phyloP scores from a whole-genome alignment of 2,329 filamentous ascomycete genomes.

The Claviceps sp. region DNA sequence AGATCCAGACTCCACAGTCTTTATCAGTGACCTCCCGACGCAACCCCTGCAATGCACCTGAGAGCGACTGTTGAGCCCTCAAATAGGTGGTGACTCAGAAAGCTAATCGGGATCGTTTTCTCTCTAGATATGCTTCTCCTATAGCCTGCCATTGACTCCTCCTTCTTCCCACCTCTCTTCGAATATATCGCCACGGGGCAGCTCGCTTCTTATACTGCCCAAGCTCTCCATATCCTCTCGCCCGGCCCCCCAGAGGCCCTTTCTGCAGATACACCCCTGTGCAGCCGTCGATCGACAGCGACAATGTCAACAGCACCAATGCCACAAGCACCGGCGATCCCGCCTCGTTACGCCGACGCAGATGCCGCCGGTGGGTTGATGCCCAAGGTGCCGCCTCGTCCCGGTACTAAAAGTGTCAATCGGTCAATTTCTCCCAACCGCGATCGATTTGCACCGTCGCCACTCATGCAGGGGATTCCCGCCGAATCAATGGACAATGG shows the following conservation, averaged over 20 bases:
- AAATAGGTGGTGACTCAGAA: not conserved
- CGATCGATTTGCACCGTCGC: constrained; percentile 72
- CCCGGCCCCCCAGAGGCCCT: too few relatives aligned
- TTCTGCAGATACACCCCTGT: not conserved
- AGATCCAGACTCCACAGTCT: not conserved
- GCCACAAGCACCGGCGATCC: constrained; percentile 38
- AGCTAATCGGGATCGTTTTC: not conserved
- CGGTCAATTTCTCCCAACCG: constrained; percentile 66
- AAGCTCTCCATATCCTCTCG: not conserved
- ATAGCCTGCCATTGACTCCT: not conserved
- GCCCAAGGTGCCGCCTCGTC: constrained; percentile 70
- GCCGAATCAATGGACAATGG: constrained; percentile 24
- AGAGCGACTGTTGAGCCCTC: not conserved
- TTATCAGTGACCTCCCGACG: constrained; percentile 2
- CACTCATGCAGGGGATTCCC: constrained; percentile 60
- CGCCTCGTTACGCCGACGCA: constrained; percentile 42
- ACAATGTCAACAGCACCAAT: constrained; percentile 37
- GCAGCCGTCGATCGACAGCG: not conserved
- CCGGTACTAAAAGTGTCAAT: constrained; percentile 53
- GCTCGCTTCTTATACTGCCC: not conserved
- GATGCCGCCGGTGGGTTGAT: constrained; percentile 24
- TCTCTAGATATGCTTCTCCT: constrained; percentile 1
- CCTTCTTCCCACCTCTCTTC: not conserved
- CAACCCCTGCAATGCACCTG: not conserved
- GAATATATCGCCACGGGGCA: too few relatives aligned